Evolutionary conservation across 768 basidiomycete genomes (phyloP).

Genomic region (Pleurotus platypus): DNA sequence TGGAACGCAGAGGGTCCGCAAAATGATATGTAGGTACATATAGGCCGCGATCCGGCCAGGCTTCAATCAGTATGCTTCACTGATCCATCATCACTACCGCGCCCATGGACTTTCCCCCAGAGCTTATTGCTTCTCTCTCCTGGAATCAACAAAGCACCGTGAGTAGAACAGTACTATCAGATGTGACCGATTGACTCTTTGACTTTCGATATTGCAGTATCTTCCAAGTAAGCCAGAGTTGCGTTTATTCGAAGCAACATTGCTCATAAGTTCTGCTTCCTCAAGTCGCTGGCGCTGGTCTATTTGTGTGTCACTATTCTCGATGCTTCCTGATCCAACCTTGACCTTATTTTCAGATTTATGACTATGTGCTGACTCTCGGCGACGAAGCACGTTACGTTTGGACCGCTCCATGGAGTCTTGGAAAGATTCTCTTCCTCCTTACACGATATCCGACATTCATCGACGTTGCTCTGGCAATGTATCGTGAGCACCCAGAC

Average conservation of each 20-base stretch:
- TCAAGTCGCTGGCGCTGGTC: not conserved
- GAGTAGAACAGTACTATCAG: too few species aligned
- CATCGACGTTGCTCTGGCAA: not conserved
- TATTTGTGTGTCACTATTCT: not conserved
- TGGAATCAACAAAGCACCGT: too few species aligned
- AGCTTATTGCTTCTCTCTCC: too few species aligned
- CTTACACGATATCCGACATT: conserved; percentile 6
- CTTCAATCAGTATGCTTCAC: too few species aligned
- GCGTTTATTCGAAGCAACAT: not conserved
- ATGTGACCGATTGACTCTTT: too few species aligned
- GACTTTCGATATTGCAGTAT: not conserved
- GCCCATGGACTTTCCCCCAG: too few species aligned
- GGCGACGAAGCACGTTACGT: not conserved
- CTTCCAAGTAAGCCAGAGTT: not conserved
- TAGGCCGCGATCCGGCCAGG: too few species aligned
- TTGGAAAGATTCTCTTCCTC: conserved; percentile 8
- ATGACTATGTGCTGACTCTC: not conserved
- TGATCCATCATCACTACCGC: too few species aligned
- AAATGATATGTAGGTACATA: too few species aligned
- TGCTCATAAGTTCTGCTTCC: not conserved
- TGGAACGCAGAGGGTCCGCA: too few species aligned
- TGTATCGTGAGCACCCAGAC: not conserved
- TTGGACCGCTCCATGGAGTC: conserved; percentile 6
- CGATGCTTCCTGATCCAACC: not conserved
- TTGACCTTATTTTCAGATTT: not conserved